phyloP scores from a whole-genome alignment of 495 filamentous ascomycete genomes.

The Neurospora sp. region DNA sequence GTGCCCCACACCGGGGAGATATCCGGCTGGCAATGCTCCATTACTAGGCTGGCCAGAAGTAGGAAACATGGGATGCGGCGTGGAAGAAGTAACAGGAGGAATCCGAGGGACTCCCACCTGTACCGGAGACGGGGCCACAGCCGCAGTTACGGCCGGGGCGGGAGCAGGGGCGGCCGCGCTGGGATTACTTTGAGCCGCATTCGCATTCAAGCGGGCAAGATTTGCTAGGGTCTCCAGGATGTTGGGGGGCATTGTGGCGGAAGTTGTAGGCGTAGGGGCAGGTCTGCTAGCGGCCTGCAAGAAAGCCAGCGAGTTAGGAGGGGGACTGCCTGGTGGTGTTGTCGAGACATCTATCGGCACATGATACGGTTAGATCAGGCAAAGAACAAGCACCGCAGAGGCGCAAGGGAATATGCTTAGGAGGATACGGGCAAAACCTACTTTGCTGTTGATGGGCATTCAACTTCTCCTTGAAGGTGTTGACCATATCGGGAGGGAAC shows the following conservation, averaged over 20 bases:
- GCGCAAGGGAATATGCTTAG: not conserved
- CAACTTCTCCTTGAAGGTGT: conserved; percentile 77
- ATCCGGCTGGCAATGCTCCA: conserved; percentile 9
- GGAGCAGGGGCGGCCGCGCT: conserved; percentile 34
- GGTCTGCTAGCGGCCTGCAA: conserved; percentile 6
- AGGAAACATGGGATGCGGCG: conserved; percentile 9
- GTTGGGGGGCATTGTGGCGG: conserved; percentile 25
- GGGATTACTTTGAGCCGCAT: conserved; percentile 46
- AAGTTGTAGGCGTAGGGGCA: conserved; percentile 18
- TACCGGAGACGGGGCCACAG: conserved; percentile 13
- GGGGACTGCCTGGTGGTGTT: conserved; percentile 71
- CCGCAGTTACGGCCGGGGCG: conserved; percentile 17
- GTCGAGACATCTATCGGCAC: conserved; percentile 54
- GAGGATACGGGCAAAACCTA: conserved; percentile 41
- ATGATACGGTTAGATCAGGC: conserved; percentile 26
- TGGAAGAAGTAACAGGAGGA: conserved; percentile 3
- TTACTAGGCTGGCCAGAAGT: conserved; percentile 11
- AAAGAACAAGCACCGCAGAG: not conserved
- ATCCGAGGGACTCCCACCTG: not conserved
- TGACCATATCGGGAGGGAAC: conserved; percentile 75
- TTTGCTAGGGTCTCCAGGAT: conserved; percentile 78
- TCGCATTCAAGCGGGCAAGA: conserved; percentile 71
- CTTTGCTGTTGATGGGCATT: conserved; percentile 48
- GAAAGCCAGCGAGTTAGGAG: conserved; percentile 31
- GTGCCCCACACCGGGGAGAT: conserved; percentile 7